Conservation (phyloP, 352 stramenopile genomes). For the Phytophthora tubulina region DNA sequence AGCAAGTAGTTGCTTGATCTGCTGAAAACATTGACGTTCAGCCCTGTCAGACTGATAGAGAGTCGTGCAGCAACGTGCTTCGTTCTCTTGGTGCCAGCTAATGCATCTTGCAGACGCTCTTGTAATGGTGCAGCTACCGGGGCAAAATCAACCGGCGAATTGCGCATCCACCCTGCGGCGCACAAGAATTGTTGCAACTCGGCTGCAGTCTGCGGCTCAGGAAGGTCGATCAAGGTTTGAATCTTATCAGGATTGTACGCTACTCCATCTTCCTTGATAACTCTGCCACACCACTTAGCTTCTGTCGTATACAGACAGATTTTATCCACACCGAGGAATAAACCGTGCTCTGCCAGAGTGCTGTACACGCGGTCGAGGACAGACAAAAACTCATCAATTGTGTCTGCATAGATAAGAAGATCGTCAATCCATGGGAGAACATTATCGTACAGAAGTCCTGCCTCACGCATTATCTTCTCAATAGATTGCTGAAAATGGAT, state of each 20-base stretch:
- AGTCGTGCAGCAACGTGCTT: too few relatives aligned
- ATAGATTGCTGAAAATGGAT: conserved; percentile 16
- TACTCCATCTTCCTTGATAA: conserved; percentile 4
- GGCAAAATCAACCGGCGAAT: not conserved
- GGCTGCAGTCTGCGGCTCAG: not conserved
- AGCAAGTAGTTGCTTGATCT: not conserved
- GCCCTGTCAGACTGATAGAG: not conserved
- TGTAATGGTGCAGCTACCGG: not conserved
- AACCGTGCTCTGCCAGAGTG: not conserved
- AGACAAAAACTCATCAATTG: conserved; percentile 11
- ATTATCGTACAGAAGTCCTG: conserved; percentile 6
- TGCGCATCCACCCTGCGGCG: not conserved
- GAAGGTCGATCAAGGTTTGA: not conserved
- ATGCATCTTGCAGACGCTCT: not conserved
- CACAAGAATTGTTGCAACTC: too few relatives aligned
- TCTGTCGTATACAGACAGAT: conserved; percentile 7
- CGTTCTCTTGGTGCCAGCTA: too few relatives aligned
- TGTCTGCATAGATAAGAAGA: conserved; percentile 7
- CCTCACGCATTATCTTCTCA: conserved; percentile 14
- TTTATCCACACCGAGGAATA: conserved; percentile 16
- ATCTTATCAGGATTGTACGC: not conserved
- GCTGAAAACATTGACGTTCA: not conserved
- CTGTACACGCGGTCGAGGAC: conserved; percentile 9
- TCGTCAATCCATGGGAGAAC: conserved; percentile 13
- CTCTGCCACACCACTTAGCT: conserved; percentile 10